A percentile compares a stretch with the other conserved stretches of the same genome.
phyloP scores from a whole-genome alignment of 2,329 filamentous ascomycete genomes.

The Penicillium sclerotigenum region DNA sequence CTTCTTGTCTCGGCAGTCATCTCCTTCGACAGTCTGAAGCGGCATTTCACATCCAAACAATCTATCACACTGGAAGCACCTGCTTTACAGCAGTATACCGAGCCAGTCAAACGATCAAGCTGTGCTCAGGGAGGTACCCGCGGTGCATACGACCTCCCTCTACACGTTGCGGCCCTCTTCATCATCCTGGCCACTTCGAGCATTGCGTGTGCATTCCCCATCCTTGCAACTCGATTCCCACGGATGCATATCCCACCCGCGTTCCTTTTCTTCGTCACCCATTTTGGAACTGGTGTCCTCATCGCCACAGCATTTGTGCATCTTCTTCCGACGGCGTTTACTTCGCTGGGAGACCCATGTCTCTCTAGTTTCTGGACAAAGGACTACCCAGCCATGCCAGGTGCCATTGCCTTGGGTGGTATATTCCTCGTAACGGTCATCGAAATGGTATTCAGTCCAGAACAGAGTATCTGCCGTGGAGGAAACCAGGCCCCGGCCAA shows the following conservation, averaged over 20 bases:
- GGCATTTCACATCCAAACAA: conserved; percentile 6
- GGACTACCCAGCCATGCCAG: conserved; percentile 48
- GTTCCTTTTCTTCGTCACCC: conserved; percentile 52
- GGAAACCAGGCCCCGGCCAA: conserved; percentile 1
- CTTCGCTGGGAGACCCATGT: conserved; percentile 50
- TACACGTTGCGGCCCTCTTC: conserved; percentile 63
- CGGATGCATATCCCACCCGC: conserved; percentile 55
- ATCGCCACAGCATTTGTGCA: conserved; percentile 84
- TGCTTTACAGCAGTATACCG: neutral
- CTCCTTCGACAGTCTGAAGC: conserved; percentile 18
- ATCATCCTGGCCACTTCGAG: conserved; percentile 55
- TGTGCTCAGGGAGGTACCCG: conserved; percentile 27
- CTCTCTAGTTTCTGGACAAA: conserved; percentile 46
- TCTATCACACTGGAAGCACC: neutral
- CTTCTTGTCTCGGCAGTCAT: conserved; percentile 23
- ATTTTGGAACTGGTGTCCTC: conserved; percentile 80
- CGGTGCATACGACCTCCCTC: conserved; percentile 56
- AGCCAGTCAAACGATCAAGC: conserved; percentile 18
- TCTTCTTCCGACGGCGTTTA: conserved; percentile 65
- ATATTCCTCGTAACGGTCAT: conserved; percentile 51
- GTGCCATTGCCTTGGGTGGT: conserved; percentile 46
- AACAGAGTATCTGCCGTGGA: conserved; percentile 29
- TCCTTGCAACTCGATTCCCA: conserved; percentile 60
- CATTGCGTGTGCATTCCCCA: conserved; percentile 63
- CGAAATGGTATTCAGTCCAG: conserved; percentile 54